Percentiles rank a stretch among this genome's conserved stretches.
Evolutionary conservation across 1,139 yeast genomes (phyloP).

Genomic region (Candida tetrigidarum): DNA sequence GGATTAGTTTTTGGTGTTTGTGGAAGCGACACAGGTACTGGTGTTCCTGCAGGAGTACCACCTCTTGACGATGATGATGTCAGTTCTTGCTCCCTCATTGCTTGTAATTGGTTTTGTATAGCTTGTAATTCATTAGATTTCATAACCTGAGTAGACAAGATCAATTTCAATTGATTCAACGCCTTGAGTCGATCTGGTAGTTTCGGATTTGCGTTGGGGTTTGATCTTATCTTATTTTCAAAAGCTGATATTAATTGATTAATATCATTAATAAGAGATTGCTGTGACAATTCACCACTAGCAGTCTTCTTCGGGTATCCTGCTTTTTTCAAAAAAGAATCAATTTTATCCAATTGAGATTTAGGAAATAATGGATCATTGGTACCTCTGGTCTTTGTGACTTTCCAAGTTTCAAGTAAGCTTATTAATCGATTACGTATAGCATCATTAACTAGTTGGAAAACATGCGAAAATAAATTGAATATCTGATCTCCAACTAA

Average conservation of each 20-base stretch:
- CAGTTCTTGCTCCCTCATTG: slow-evolving; percentile 38
- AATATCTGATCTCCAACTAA: slow-evolving; percentile 70
- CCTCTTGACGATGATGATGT: slow-evolving; percentile 10
- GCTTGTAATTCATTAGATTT: slow-evolving; percentile 46
- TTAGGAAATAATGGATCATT: slow-evolving; percentile 73
- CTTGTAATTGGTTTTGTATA: slow-evolving; percentile 36
- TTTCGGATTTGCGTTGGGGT: slow-evolving; percentile 41
- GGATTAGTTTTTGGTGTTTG: slow-evolving; percentile 18
- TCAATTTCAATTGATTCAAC: slow-evolving; percentile 44
- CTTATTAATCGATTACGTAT: slow-evolving; percentile 74
- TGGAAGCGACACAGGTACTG: slow-evolving; percentile 16
- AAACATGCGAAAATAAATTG: slow-evolving; percentile 74
- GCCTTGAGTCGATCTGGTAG: slow-evolving; percentile 44
- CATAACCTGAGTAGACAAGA: slow-evolving; percentile 43
- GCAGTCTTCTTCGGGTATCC: slow-evolving; percentile 22
- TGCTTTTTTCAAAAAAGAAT: slow-evolving; percentile 63
- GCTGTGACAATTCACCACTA: slow-evolving; percentile 10
- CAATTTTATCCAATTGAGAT: slow-evolving; percentile 73
- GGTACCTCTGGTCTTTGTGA: slow-evolving; percentile 54
- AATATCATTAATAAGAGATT: slow-evolving; percentile 47
- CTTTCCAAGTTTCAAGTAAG: slow-evolving; percentile 87
- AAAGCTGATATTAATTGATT: slow-evolving; percentile 45
- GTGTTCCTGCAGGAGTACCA: slow-evolving; percentile 18
- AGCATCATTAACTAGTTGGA: slow-evolving; percentile 75
- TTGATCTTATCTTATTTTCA: slow-evolving; percentile 32